Conservation (phyloP, 495 filamentous ascomycete species). For the Penicillium tannophilum region DNA sequence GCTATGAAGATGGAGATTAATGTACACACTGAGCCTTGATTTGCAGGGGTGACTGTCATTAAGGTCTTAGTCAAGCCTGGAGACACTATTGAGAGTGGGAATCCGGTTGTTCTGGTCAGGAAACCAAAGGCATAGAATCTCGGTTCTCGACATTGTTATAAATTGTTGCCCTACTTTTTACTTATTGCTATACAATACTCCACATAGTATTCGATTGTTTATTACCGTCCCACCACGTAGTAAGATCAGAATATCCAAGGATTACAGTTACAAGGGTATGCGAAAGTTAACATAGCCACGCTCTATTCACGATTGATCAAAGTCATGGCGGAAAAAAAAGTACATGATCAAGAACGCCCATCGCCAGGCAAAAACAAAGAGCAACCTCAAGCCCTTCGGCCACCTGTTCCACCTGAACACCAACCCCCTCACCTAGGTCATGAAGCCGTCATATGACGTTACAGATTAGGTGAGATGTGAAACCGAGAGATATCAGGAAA, state of each 20-base stretch:
- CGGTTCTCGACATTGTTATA: no score
- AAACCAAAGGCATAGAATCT: not conserved
- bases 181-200: no score
- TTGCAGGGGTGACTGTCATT: not conserved
- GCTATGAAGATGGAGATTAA: conserved; percentile 57
- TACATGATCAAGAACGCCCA: conserved; percentile 33
- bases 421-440: conserved; percentile 31
- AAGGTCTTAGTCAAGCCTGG: conserved; percentile 2
- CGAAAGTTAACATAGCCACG: conserved; percentile 23
- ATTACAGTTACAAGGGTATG: not conserved
- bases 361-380: conserved; percentile 28
- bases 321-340: conserved; percentile 23
- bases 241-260: no score
- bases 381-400: conserved; percentile 34
- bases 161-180: no score
- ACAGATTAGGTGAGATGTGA: conserved; percentile 37
- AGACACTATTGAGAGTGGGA: conserved; percentile 4
- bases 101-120: not conserved
- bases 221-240: no score
- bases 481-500: conserved; percentile 32
- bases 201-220: no score
- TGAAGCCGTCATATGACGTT: conserved; percentile 35
- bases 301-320: conserved; percentile 28
- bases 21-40: not conserved
- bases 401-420: conserved; percentile 40